phyloP scores from a whole-genome alignment of 768 basidiomycete species.

The Termitomyces bulborhizus region DNA sequence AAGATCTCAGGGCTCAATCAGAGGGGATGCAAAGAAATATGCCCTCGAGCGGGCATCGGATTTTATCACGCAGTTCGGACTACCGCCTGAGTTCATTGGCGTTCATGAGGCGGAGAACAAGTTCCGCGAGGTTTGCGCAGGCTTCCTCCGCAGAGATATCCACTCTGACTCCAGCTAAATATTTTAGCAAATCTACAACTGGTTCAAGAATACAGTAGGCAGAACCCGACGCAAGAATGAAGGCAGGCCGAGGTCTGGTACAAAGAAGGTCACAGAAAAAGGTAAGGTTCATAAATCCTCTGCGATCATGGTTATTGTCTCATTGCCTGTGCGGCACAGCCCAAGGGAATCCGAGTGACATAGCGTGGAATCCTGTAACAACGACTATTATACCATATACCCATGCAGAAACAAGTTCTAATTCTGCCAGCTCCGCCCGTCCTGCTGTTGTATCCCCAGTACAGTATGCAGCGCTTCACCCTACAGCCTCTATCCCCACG shows the following conservation, averaged over 20 bases:
- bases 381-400: conserved; percentile 34
- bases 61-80: conserved; percentile 53
- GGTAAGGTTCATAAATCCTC: conserved; percentile 21
- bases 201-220: conserved; percentile 69
- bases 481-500: conserved; percentile 22
- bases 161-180: conserved; percentile 10
- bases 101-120: conserved; percentile 53
- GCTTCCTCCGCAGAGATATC: not conserved
- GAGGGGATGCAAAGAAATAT: conserved; percentile 68
- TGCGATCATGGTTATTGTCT: conserved; percentile 4
- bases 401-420: conserved; percentile 29
- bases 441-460: conserved; percentile 29
- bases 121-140: conserved; percentile 49
- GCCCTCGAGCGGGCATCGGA: conserved; percentile 57
- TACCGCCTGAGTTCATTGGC: conserved; percentile 47
- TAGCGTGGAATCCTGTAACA: conserved; percentile 33
- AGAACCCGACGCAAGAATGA: conserved; percentile 53
- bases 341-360: conserved; percentile 16
- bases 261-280: conserved; percentile 48
- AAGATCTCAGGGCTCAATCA: conserved; percentile 49
- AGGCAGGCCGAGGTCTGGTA: conserved; percentile 40
- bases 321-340: conserved; percentile 3
- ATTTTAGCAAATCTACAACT: conserved; percentile 63
- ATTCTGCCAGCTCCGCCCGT: conserved; percentile 27
- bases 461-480: conserved; percentile 35